Evolutionary conservation across 2,329 filamentous ascomycete species (phyloP).

Genomic region (Colletotrichum endophyticum): DNA sequence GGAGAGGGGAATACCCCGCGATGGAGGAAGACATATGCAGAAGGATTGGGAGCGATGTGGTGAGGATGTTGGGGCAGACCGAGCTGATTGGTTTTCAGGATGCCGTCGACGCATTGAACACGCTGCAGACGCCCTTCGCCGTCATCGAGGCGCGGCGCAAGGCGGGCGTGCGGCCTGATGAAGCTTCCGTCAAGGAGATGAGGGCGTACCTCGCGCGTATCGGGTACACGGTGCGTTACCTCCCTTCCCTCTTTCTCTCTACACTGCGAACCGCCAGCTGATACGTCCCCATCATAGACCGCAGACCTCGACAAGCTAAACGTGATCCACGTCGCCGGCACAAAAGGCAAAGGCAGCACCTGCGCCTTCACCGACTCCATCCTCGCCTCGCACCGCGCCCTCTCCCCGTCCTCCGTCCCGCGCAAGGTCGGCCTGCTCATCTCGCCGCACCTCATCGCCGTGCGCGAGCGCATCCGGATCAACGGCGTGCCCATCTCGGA

Average conservation of each 20-base stretch:
- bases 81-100: constrained; percentile 61
- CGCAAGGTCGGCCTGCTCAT: constrained; percentile 76
- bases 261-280: not conserved
- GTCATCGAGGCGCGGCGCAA: constrained; percentile 80
- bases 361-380: constrained; percentile 84
- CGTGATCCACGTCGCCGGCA: constrained; percentile 86
- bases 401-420: constrained; percentile 25
- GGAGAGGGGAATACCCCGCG: not conserved
- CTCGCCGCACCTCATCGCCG: constrained; percentile 83
- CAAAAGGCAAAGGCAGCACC: constrained; percentile 92
- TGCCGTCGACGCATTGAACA: constrained; percentile 84
- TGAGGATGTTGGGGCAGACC: too few relatives aligned
- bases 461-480: constrained; percentile 84
- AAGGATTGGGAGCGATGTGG: not conserved
- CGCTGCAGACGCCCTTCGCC: constrained; percentile 86
- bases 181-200: constrained; percentile 70
- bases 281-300: not conserved
- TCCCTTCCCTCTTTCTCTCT: too few relatives aligned
- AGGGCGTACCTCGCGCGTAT: constrained; percentile 67
- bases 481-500: constrained; percentile 74
- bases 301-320: constrained; percentile 46
- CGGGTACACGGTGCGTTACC: constrained; percentile 1
- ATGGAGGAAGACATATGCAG: not conserved
- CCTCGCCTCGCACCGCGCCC: constrained; percentile 43
- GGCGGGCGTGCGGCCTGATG: constrained; percentile 74